Base-by-base conservation (phyloP, 441 rosid genomes). In the Pelargonium myrrhifolium region DNA sequence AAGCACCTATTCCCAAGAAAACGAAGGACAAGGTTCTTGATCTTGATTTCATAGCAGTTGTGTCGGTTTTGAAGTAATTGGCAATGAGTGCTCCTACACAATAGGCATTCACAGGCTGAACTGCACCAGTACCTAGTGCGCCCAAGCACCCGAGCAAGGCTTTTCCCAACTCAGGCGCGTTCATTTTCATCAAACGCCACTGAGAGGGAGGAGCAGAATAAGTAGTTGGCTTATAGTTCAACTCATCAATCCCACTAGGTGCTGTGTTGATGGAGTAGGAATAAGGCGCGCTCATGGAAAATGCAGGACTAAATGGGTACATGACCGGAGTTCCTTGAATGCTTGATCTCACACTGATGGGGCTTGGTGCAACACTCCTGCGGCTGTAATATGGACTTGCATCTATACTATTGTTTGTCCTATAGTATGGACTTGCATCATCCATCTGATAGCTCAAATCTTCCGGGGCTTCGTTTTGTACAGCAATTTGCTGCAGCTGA, bases 21-120 rank as follows among this genome's bases (percentile, higher is more conserved):
- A 83, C 64, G 12, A 79, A n/a, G 49, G 89, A 81, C 77, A 82
- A 79, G 61, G 43, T 82, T 64, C 76, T 79, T 9, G 87, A 79
- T 68, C 74, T 74, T 20, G 78, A 79, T 77, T 74, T 83, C 69
- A 82, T 76, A 66, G 66, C 85, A 3, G 78, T 64, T 66, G 79
- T 77, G 43, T 86, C 76, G 0, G 74, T 53, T 43, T 70, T 65
- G 61, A 84, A 87, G 76, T 84, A 84, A 64, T 79, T 84, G 31
- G 84, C 75, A 76, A 86, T 74, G 11, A 87, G 82, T n/a, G 81
- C 78, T 55, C 90, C 93, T 0, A 84, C 86, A 58, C 82, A 83
- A 64, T 80, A 83, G n/a, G 93, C 93, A 67, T 86, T 87, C 65
- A 87, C 82, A 0, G 93, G 88, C 59, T 87, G 93, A 65, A 84